Conservation (phyloP, 2,329 filamentous ascomycete species). For the Chaetomiaceae sp. region DNA sequence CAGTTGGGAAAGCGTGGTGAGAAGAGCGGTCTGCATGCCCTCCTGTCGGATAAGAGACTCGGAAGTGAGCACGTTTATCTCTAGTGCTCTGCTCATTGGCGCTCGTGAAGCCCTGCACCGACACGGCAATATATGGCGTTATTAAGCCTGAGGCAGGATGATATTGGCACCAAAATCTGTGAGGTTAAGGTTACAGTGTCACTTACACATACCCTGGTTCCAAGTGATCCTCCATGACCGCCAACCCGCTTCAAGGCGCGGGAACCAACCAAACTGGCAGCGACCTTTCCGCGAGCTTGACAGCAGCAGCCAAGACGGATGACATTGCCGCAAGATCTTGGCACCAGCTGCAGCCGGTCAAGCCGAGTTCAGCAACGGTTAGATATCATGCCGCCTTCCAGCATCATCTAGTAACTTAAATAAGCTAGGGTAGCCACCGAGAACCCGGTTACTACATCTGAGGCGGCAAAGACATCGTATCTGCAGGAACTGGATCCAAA, state of each 20-base stretch:
- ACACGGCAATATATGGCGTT: background rate
- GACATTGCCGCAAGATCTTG: background rate
- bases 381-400: background rate
- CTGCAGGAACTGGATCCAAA: background rate
- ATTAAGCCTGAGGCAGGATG: background rate
- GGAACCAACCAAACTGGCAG: background rate
- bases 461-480: background rate
- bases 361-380: background rate
- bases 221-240: background rate
- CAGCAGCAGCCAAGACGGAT: background rate
- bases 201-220: background rate
- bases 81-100: background rate
- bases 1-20: background rate
- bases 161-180: background rate
- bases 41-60: background rate
- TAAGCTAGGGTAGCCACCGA: too few species aligned
- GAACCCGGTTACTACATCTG: background rate
- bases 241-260: background rate
- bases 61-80: background rate
- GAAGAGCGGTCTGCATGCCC: background rate
- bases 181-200: too few species aligned
- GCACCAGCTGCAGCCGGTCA: constrained; percentile 1
- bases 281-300: constrained; percentile 5
- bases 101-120: background rate
- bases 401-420: too few species aligned